Base-by-base conservation (phyloP, 139 green algal genomes). In the Chlorella sp. region DNA sequence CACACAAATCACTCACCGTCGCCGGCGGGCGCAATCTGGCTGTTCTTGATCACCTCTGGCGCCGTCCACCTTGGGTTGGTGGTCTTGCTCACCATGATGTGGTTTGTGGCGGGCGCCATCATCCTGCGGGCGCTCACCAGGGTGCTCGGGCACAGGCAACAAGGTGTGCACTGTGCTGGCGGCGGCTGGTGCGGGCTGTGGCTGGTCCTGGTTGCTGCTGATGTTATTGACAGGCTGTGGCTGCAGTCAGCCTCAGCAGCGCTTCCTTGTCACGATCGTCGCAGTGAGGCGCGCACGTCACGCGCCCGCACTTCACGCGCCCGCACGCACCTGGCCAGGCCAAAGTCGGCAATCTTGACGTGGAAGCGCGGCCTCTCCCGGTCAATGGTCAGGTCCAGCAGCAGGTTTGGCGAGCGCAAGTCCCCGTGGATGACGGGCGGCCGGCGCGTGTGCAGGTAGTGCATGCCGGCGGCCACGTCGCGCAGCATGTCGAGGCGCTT, bases 361-460 rank as follows among this genome's bases (percentile, higher is more conserved):
- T 89, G 84, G 67, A 80, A 84, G 42, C 84, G 78, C 5, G 80
- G 78, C 64, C 71, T 42, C 49, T 85, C 80, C 6, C 60, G 24
- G 65, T 85, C 83, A 14, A 88, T 82, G 70, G 83, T 85, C 4
- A 86, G 65, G 67, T 88, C 83, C 67, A 88, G 78, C 70, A 88
- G 71, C 71, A 89, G 76, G 69, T 89, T 89, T 60, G 84, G 84
- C 0, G 76, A 84, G 31, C 85, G 91, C 49, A 97, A 82, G 78
- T 97, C 92, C 26, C 90, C 81, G 65, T 97, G 92, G 23, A 96
- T 83, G 27, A 97, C 87, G 31, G 85, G 78, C 5, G 91, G 91
- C 31, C 61, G 80, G 73, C 85, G 88, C n/a, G 72, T 84, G 82
- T 97, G 92, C 74, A 97, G 84, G 77, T 96, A 96, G 36, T 88